These are phyloP conservation scores for Teratosphaeriaceae sp. DNA, from an alignment of 2,329 filamentous ascomycete species.

Conservation along the genomic window DNA sequence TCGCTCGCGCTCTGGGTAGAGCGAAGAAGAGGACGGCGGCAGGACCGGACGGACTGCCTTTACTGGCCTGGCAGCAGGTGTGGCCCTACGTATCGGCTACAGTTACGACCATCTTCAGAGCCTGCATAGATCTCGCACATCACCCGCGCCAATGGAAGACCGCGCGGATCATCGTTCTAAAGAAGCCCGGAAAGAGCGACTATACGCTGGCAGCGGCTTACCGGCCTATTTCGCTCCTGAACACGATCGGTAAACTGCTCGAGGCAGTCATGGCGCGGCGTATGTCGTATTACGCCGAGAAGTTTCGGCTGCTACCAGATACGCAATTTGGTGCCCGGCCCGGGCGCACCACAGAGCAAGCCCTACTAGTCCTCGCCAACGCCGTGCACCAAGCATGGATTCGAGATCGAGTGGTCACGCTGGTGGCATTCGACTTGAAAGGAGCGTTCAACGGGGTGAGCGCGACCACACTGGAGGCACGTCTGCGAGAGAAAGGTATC, in stretches of 20 bases:
- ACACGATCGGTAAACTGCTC: not conserved
- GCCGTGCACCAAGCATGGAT: not conserved
- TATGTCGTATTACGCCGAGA: not conserved
- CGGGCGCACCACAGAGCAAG: not conserved
- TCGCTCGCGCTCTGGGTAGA: not conserved
- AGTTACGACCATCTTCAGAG: not conserved
- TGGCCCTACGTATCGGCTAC: not conserved
- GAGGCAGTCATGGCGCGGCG: not conserved
- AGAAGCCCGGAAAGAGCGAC: not conserved
- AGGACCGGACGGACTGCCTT: not conserved
- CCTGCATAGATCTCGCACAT: not conserved
- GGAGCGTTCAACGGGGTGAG: not conserved
- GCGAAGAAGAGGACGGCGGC: not conserved
- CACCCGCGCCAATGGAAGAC: not conserved
- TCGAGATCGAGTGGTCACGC: not conserved
- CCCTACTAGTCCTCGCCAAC: not conserved
- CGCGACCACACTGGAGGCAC: not conserved
- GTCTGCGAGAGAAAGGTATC: not conserved
- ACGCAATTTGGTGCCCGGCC: not conserved
- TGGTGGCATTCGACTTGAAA: not conserved
- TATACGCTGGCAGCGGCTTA: not conserved
- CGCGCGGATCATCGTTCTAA: not conserved
- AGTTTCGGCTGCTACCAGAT: not conserved
- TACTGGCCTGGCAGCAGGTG: not conserved
- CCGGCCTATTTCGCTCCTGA: not conserved